Base-by-base conservation (phyloP, 257 asterid genomes). In the Ligustrum vulgare region DNA sequence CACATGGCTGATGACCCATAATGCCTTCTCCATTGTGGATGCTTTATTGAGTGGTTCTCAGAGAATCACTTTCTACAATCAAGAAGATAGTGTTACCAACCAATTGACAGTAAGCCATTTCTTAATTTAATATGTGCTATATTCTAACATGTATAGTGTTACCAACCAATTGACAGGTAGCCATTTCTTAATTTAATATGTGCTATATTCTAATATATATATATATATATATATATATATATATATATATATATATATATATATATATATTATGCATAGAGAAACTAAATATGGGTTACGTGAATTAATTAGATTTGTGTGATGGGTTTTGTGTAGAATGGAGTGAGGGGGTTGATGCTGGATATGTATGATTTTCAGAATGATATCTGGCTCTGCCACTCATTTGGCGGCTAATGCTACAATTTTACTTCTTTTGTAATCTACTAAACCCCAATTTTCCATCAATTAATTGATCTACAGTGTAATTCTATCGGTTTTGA, bases 261-360 rank as follows among this genome's bases (percentile, higher is more conserved):
- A n/a, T n/a, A n/a, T n/a, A n/a, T 51, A 28, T 28, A 28, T 34
- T 34, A 63, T n/a, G 20, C 13, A 18, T 8, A 10, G 41, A 67
- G 18, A 20, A 18, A 80, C 65, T 63, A 60, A n/a, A 56, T 56
- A 8, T 81, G 63, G 37, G 33, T 54, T 41, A 65, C 76, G 58
- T 28, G 22, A 18, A 62, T 70, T 64, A 63, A 18, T 74, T 54
- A 77, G 34, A 66, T 68, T 69, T 80, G 64, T 49, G 70, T 73
- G 2, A 3, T 63, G 73, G 32, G 23, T 69, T 60, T 77, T 83
- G 69, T 84, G 72, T 82, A 92, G 99, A 94, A 94, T 85, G 97
- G 98, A 86, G 98, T 92, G 70, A 87, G 99, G 81, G 99, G 99
- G 45, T 83, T 94, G 89, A 92, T 94, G 99, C 87, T 94, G 88